Evolutionary conservation across 768 basidiomycete genomes (phyloP).

Genomic region (Hirschioporus abietinus): DNA sequence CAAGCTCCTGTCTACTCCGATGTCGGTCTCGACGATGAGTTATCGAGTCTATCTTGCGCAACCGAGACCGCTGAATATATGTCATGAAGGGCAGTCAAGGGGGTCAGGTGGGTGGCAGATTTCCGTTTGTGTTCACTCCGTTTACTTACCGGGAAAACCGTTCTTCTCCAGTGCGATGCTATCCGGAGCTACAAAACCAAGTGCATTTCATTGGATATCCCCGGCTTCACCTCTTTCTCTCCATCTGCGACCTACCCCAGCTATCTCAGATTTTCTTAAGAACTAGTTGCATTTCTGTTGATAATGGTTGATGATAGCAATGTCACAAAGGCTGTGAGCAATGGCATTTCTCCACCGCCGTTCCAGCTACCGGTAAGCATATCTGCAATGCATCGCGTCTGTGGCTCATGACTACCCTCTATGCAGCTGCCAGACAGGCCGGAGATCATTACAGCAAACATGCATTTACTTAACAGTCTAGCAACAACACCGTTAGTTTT

Average conservation of each 20-base stretch:
- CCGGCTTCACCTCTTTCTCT: background rate
- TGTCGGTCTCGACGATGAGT: background rate
- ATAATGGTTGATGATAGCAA: constrained; percentile 38
- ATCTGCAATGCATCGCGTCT: background rate
- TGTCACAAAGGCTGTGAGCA: constrained; percentile 28
- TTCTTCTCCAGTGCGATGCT: background rate
- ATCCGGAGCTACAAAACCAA: background rate
- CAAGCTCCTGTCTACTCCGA: background rate
- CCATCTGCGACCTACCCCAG: background rate
- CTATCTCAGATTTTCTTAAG: background rate
- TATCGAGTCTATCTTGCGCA: background rate
- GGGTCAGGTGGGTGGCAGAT: background rate
- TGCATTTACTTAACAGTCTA: constrained; percentile 33
- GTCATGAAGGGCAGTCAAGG: background rate
- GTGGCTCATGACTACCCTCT: background rate
- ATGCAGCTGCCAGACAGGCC: constrained; percentile 41
- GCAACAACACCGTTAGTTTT: constrained; percentile 34
- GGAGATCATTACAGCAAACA: constrained; percentile 45
- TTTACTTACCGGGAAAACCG: background rate
- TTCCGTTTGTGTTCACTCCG: background rate
- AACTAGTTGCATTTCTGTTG: background rate
- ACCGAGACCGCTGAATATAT: background rate
- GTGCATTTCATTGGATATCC: background rate
- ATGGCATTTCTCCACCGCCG: constrained; percentile 34
- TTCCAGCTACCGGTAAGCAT: constrained; percentile 36